A percentile compares a stretch with the other conserved stretches of the same genome.
These are phyloP conservation scores for Sclerotinia minor DNA, from an alignment of 2,329 filamentous ascomycete genomes.

Conservation along the genomic window DNA sequence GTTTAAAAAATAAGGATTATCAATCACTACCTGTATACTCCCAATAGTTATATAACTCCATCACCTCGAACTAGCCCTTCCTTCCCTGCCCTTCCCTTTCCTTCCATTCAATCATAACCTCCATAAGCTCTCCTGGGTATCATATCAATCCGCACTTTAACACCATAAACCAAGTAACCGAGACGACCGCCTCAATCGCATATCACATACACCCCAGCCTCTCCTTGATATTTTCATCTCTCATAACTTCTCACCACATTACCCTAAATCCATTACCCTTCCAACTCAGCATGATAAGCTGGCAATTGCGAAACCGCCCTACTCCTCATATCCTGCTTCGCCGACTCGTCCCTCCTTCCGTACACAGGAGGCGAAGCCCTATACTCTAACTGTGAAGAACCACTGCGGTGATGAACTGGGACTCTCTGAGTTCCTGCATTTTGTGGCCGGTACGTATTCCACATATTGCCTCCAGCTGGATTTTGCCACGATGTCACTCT, in stretches of 20 bases:
- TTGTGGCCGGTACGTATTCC: slow-evolving; percentile 11
- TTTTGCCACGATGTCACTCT: slow-evolving; percentile 20
- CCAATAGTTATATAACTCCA: not conserved
- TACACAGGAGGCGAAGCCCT: not conserved
- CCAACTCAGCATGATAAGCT: slow-evolving; percentile 18
- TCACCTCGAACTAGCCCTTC: not conserved
- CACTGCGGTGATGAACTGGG: slow-evolving; percentile 6
- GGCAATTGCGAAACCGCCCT: not conserved
- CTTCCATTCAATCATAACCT: not conserved
- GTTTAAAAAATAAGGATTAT: not conserved
- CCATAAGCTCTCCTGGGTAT: slow-evolving; percentile 16
- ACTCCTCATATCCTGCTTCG: not conserved
- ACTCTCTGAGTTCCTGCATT: slow-evolving; percentile 1
- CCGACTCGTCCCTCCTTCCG: not conserved
- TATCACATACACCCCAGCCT: not conserved
- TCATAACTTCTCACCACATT: not conserved
- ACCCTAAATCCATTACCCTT: slow-evolving; percentile 1
- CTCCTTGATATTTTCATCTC: not conserved
- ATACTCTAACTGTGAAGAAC: slow-evolving; percentile 1
- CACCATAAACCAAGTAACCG: not conserved
- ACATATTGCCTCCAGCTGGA: not conserved
- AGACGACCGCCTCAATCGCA: not conserved
- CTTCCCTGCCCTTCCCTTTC: not conserved
- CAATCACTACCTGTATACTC: not conserved
- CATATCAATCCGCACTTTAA: not conserved